phyloP scores from a whole-genome alignment of 164 flowering plant genomes.

The Santalum album region DNA sequence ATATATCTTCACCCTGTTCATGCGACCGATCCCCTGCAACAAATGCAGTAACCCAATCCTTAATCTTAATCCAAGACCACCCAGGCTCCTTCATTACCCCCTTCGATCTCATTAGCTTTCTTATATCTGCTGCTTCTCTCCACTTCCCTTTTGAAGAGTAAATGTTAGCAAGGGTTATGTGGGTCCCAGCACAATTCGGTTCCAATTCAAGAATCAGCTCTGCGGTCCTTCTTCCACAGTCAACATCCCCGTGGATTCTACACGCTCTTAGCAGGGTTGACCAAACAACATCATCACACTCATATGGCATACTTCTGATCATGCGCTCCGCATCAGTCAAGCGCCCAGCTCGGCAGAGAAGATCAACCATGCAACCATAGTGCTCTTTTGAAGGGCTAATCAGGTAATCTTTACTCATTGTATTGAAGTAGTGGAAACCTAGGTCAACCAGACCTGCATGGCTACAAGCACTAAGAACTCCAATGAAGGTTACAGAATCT shows the following conservation, averaged over 20 bases:
- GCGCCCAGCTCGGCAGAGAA: constrained; percentile 70
- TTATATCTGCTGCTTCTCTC: constrained; percentile 63
- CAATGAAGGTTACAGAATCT: constrained; percentile 73
- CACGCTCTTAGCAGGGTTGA: constrained; percentile 72
- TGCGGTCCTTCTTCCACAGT: constrained; percentile 56
- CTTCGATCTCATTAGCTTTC: constrained; percentile 64
- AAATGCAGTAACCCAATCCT: constrained; percentile 55
- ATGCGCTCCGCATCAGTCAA: constrained; percentile 64
- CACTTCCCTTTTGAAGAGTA: constrained; percentile 65
- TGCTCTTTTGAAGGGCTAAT: constrained; percentile 72
- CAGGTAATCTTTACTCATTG: constrained; percentile 35
- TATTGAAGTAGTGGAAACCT: constrained; percentile 57
- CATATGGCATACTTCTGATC: constrained; percentile 66
- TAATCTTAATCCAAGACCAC: constrained; percentile 76
- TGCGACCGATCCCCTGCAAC: constrained; percentile 62
- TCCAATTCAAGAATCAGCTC: constrained; percentile 45
- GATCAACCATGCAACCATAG: constrained; percentile 90
- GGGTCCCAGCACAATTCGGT: constrained; percentile 72
- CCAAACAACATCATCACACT: constrained; percentile 83
- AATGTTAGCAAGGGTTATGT: constrained; percentile 60
- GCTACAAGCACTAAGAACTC: constrained; percentile 78
- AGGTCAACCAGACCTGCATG: constrained; percentile 80
- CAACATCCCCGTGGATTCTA: constrained; percentile 57
- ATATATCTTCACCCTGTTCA: constrained; percentile 48
- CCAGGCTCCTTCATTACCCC: constrained; percentile 83